Percentiles rank a stretch among this genome's conserved stretches.
Evolutionary conservation across 257 asterid genomes (phyloP).

Genomic region (Gentiana macrophylla): DNA sequence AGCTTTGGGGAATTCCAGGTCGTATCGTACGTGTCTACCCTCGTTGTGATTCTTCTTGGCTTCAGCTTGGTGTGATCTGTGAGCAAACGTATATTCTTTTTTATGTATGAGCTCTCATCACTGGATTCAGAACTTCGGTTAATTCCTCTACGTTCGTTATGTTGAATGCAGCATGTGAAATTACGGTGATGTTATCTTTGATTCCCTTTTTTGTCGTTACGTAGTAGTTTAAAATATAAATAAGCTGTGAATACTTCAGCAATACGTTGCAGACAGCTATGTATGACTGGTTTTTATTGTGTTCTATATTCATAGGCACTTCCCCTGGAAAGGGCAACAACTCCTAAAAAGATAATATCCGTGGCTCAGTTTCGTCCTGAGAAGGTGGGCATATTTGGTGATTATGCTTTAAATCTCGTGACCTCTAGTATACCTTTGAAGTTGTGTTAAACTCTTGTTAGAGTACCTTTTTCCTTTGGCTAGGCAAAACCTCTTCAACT

Average conservation of each 20-base stretch:
- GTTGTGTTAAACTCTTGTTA: conserved; percentile 17
- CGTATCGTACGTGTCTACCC: conserved; percentile 77
- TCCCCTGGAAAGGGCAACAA: conserved; percentile 53
- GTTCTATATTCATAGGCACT: conserved; percentile 31
- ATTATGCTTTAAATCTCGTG: conserved; percentile 15
- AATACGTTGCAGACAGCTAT: neutral
- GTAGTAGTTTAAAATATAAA: too few species aligned
- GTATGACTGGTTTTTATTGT: too few species aligned
- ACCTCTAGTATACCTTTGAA: conserved; percentile 9
- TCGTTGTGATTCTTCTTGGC: conserved; percentile 89
- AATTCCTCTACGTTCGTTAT: too few species aligned
- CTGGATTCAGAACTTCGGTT: too few species aligned
- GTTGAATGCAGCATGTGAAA: too few species aligned
- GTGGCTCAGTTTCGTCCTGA: conserved; percentile 99
- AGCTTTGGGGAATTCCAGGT: conserved; percentile 79
- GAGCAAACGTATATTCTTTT: too few species aligned
- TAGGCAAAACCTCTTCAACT: conserved; percentile 90
- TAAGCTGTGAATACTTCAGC: neutral
- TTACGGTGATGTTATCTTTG: too few species aligned
- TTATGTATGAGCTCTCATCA: too few species aligned
- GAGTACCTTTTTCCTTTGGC: conserved; percentile 10
- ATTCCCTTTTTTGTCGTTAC: too few species aligned
- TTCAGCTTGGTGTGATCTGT: conserved; percentile 43
- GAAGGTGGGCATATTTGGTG: conserved; percentile 81
- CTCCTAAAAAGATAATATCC: conserved; percentile 63